A percentile compares a stretch with the other conserved stretches of the same genome.
Evolutionary conservation across 495 filamentous ascomycete species (phyloP).

Genomic region (Aspergillus bridgeri): DNA sequence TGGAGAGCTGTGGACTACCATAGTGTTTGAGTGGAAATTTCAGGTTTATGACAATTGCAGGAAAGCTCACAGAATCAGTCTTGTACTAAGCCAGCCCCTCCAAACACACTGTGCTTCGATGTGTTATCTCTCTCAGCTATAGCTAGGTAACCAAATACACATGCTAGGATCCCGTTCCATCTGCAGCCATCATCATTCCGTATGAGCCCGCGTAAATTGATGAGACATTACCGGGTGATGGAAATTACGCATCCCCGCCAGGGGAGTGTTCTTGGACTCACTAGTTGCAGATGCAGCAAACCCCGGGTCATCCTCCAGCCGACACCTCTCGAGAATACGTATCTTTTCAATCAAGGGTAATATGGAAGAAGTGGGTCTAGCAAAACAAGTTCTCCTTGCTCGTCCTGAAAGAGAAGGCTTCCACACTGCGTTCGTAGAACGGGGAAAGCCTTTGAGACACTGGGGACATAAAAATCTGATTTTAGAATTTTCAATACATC

Average conservation of each 20-base stretch:
- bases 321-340: not conserved
- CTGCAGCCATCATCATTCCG: too few species aligned
- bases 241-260: too few species aligned
- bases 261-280: too few species aligned
- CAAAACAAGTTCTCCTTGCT: too few species aligned
- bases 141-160: not conserved
- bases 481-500: constrained; percentile 1
- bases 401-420: too few species aligned
- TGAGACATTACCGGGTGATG: too few species aligned
- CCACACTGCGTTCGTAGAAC: not conserved
- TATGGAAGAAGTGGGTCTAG: too few species aligned
- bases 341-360: constrained; percentile 1
- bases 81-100: not conserved
- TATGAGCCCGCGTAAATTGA: too few species aligned
- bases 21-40: not conserved
- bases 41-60: not conserved
- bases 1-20: not conserved
- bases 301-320: too few species aligned
- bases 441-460: not conserved
- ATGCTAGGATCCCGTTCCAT: not conserved
- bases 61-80: not conserved
- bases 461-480: constrained; percentile 1
- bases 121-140: not conserved
- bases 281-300: too few species aligned
- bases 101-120: too few species aligned